phyloP scores from a whole-genome alignment of 2,329 filamentous ascomycete species.

The Scedosporium apiospermum region DNA sequence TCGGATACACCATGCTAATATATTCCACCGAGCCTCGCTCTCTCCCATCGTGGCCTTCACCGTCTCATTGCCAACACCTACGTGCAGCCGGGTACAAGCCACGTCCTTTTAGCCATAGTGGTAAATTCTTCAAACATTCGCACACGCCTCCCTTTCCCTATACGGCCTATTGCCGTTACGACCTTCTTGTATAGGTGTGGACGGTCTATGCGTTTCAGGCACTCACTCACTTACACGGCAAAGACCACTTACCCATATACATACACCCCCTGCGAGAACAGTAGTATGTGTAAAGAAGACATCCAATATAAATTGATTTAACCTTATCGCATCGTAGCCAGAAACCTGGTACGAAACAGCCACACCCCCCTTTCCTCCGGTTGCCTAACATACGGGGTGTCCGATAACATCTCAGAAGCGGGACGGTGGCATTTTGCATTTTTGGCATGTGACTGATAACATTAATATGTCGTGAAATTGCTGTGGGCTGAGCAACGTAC shows the following conservation, averaged over 20 bases:
- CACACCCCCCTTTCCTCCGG: neutral
- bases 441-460: neutral
- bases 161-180: neutral
- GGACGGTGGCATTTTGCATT: neutral
- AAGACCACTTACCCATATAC: neutral
- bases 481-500: neutral
- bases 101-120: neutral
- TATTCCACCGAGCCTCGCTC: neutral
- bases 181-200: neutral
- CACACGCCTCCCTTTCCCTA: neutral
- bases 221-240: neutral
- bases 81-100: neutral
- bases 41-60: neutral
- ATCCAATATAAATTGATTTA: neutral
- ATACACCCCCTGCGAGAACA: neutral
- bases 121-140: neutral
- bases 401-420: neutral
- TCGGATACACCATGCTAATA: neutral
- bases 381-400: neutral
- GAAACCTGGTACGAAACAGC: neutral
- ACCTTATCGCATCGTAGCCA: neutral
- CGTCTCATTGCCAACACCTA: neutral
- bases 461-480: no score
- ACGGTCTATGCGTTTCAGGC: neutral
- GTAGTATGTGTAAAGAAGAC: neutral